Evolutionary conservation across 495 filamentous ascomycete genomes (phyloP).

Genomic region (Penicillium parvum): DNA sequence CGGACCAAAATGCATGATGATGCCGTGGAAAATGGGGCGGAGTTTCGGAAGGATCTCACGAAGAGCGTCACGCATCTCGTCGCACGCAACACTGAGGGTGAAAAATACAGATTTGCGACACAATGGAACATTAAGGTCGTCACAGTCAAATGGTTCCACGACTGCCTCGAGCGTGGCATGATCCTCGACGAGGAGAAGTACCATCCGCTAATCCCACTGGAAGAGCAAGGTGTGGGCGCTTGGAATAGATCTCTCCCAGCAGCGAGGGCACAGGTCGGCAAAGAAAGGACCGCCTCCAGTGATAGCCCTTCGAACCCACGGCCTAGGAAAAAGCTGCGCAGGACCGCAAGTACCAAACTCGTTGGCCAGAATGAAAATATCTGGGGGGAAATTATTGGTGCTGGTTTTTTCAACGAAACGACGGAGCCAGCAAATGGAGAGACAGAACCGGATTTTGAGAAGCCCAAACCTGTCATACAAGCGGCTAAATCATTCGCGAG

Average conservation of each 20-base stretch:
- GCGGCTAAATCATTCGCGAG: constrained; percentile 41
- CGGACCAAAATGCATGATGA: constrained; percentile 63
- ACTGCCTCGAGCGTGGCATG: constrained; percentile 90
- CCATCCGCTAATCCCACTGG: constrained; percentile 61
- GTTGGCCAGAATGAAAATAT: constrained; percentile 73
- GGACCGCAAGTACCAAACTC: constrained; percentile 74
- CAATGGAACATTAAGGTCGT: constrained; percentile 76
- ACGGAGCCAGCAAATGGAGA: constrained; percentile 28
- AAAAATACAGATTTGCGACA: constrained; percentile 82
- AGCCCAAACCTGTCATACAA: constrained; percentile 25
- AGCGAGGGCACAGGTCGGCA: constrained; percentile 26
- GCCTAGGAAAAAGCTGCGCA: constrained; percentile 62
- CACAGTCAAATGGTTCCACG: constrained; percentile 74
- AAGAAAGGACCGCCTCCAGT: constrained; percentile 1
- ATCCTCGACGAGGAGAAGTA: constrained; percentile 80
- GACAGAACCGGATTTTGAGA: constrained; percentile 23
- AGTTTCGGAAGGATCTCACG: constrained; percentile 82
- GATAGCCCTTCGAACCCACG: constrained; percentile 31
- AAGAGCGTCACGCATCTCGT: constrained; percentile 80
- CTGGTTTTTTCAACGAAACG: constrained; percentile 32
- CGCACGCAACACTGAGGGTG: constrained; percentile 69
- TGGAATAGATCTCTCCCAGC: constrained; percentile 55
- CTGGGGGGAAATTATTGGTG: constrained; percentile 82
- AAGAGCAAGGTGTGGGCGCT: constrained; percentile 72
- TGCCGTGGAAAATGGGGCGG: constrained; percentile 64